Evolutionary conservation across 1,139 yeast genomes (phyloP).

Genomic region (Pneumocystis sp.): DNA sequence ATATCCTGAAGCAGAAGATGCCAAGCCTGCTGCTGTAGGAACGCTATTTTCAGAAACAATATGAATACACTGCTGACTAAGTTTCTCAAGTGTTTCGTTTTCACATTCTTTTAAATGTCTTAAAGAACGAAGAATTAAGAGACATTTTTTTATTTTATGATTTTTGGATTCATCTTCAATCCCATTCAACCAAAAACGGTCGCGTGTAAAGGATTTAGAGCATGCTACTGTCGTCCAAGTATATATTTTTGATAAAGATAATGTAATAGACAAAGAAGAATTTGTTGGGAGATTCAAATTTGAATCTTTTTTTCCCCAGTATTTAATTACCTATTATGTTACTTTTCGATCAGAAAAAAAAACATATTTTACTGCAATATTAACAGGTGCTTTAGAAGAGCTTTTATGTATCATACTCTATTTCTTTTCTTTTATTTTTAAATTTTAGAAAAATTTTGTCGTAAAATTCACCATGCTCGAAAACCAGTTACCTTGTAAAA

Average conservation of each 20-base stretch:
- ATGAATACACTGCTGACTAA: conserved; percentile 54
- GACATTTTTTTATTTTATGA: conserved; percentile 66
- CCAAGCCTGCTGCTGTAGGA: conserved; percentile 98
- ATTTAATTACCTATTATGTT: conserved; percentile 54
- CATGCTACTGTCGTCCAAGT: conserved; percentile 83
- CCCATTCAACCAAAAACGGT: conserved; percentile 75
- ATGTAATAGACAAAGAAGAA: conserved; percentile 85
- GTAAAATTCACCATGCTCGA: not conserved
- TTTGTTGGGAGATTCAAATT: conserved; percentile 82
- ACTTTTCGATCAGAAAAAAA: conserved; percentile 2
- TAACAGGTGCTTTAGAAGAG: conserved; percentile 91
- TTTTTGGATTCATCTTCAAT: conserved; percentile 45
- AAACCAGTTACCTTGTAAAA: not conserved
- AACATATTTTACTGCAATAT: conserved; percentile 59
- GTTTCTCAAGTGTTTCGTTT: conserved; percentile 40
- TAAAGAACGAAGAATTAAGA: conserved; percentile 54
- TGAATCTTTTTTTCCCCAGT: conserved; percentile 96
- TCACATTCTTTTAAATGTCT: conserved; percentile 40
- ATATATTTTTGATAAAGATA: conserved; percentile 76
- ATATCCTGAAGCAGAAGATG: conserved; percentile 95
- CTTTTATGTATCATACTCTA: conserved; percentile 32
- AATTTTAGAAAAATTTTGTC: not conserved
- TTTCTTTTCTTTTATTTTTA: not conserved
- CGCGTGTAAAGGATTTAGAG: conserved; percentile 38
- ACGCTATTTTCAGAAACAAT: conserved; percentile 90